Evolutionary conservation across 1,284 basidiomycete species (phyloP).

Genomic region (Apiotrichum porosum): DNA sequence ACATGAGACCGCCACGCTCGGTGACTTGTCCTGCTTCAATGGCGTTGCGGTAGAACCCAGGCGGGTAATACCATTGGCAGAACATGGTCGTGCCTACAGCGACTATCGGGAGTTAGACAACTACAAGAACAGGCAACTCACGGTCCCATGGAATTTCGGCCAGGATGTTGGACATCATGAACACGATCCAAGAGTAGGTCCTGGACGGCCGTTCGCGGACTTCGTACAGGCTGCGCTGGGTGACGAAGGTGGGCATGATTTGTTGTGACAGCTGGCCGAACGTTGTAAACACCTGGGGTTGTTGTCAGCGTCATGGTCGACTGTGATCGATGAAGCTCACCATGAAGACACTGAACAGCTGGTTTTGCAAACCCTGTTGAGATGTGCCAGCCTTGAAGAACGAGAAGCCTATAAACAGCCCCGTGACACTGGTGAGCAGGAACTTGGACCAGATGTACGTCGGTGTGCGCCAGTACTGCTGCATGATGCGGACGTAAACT

Average conservation of each 20-base stretch:
- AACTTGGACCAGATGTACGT: conserved; percentile 73
- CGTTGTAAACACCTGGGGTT: conserved; percentile 34
- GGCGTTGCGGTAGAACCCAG: conserved; percentile 47
- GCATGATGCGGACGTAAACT: conserved; percentile 55
- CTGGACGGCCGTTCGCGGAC: conserved; percentile 67
- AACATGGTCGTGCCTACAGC: conserved; percentile 51
- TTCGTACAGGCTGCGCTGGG: conserved; percentile 61
- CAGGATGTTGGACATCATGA: conserved; percentile 50
- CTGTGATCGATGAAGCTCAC: too few species aligned
- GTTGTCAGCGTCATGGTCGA: too few species aligned
- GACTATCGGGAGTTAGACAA: too few species aligned
- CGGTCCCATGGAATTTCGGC: conserved; percentile 46
- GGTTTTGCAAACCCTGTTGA: conserved; percentile 71
- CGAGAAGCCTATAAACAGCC: conserved; percentile 52
- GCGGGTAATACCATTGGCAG: conserved; percentile 51
- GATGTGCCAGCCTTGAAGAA: conserved; percentile 64
- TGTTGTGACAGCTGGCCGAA: conserved; percentile 49
- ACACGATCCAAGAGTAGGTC: conserved; percentile 76
- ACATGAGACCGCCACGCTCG: conserved; percentile 43
- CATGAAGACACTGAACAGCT: conserved; percentile 60
- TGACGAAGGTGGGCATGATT: conserved; percentile 51
- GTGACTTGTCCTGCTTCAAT: conserved; percentile 31
- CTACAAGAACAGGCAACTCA: too few species aligned
- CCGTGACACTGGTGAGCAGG: conserved; percentile 46
- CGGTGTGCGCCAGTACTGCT: conserved; percentile 60